Conservation (phyloP, 2,329 filamentous ascomycete species). For the Arthrinium phaeospermum region DNA sequence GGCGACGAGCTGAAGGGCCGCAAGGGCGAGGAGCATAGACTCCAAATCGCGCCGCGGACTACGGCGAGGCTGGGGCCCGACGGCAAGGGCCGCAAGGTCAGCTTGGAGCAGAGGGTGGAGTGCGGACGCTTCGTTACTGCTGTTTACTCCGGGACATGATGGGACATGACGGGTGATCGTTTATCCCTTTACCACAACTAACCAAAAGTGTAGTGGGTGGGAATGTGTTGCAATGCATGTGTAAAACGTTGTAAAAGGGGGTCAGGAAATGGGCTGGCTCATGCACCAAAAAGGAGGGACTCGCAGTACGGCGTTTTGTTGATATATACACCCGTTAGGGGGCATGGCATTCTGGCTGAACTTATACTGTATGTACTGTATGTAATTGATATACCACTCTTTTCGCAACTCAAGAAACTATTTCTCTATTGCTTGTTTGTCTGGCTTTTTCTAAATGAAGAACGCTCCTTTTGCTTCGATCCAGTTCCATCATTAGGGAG, state of each 20-base stretch:
- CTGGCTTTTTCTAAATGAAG: neutral
- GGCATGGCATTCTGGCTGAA: neutral
- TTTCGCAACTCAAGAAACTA: neutral
- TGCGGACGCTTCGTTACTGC: conserved; percentile 84
- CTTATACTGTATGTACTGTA: conserved; percentile 6
- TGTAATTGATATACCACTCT: conserved; percentile 14
- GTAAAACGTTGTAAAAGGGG: neutral
- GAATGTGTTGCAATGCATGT: neutral
- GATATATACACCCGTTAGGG: neutral
- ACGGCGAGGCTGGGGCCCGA: conserved; percentile 68
- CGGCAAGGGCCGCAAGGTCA: conserved; percentile 70
- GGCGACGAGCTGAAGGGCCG: conserved; percentile 66
- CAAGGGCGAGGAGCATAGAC: conserved; percentile 69
- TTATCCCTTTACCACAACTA: neutral
- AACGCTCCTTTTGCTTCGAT: neutral
- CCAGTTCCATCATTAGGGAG: neutral
- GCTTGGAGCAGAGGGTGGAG: conserved; percentile 84
- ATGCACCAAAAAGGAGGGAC: neutral
- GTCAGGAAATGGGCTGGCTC: neutral
- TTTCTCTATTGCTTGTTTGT: too few relatives aligned
- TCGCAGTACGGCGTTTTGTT: conserved; percentile 10
- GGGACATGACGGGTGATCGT: neutral
- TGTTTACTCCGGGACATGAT: conserved; percentile 72
- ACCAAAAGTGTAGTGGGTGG: neutral
- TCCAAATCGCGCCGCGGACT: conserved; percentile 80